A percentile compares a stretch with the other conserved stretches of the same genome.
phyloP scores from a whole-genome alignment of 1,284 basidiomycete species.

The Agroathelia rolfsii region DNA sequence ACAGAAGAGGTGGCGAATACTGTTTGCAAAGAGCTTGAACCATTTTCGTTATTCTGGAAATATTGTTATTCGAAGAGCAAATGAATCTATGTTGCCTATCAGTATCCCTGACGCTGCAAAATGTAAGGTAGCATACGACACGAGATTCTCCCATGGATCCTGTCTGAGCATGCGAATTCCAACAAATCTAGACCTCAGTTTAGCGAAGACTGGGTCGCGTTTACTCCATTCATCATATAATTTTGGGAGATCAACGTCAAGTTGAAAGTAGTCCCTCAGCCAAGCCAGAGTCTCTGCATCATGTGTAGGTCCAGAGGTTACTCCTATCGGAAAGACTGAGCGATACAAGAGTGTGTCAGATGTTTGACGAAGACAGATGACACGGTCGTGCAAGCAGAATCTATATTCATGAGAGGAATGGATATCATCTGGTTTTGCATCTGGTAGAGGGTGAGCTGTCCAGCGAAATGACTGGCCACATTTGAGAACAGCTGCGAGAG shows the following conservation, averaged over 20 bases:
- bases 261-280: conserved; percentile 86
- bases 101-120: conserved; percentile 9
- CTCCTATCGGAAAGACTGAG: conserved; percentile 51
- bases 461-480: conserved; percentile 81
- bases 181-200: conserved; percentile 48
- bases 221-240: conserved; percentile 76
- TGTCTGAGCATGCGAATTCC: conserved; percentile 79
- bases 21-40: conserved; percentile 64
- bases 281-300: conserved; percentile 60
- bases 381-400: conserved; percentile 67
- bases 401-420: conserved; percentile 48
- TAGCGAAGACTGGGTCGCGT: conserved; percentile 70
- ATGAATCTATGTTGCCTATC: conserved; percentile 64
- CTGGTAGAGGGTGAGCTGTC: conserved; percentile 38
- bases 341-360: conserved; percentile 62
- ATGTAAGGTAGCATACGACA: conserved; percentile 58
- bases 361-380: conserved; percentile 76
- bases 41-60: conserved; percentile 85
- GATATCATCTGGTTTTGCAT: conserved; percentile 11
- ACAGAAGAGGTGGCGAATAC: conserved; percentile 60
- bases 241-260: conserved; percentile 63
- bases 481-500: conserved; percentile 60
- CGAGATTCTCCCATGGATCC: conserved; percentile 91
- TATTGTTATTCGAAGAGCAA: conserved; percentile 98
- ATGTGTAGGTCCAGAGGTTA: conserved; percentile 21